Evolutionary conservation across 495 filamentous ascomycete genomes (phyloP), one percentile per base, ranked within the genome.

Genomic region (Hypoxylon fragiforme): DNA sequence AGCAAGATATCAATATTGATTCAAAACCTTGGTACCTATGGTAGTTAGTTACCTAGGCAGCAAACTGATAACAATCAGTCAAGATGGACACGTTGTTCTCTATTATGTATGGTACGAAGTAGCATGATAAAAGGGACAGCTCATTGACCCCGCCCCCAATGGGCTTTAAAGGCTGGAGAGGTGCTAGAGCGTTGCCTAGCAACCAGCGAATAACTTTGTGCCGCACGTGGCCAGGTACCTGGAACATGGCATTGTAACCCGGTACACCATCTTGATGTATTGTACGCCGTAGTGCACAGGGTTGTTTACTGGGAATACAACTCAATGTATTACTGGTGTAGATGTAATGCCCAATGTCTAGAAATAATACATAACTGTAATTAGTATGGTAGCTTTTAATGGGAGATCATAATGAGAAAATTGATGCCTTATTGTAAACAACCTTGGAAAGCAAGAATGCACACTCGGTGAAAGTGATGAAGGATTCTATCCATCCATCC

Each of bases 171-270:
- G 39, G 38, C 19, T 15, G 49, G 11, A 5, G 15, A 46, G 11
- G 16, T 20, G 36, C 44, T 14, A 34, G 45, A 30, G 39, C 50
- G 57, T 60, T 60, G 57, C 57, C 57, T 30, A 54, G 57, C 57
- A 60, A 60, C 57, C 44, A 50, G 39, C 11, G 14, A 8, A 54
- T 46, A 44, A 28, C 49, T 39, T 3, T 21, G n/a, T n/a, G n/a
- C n/a, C n/a, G n/a, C n/a, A 50, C 45, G 38, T 18, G 45, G 44
- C 13, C 39, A 53, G 38, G 21, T 13, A n/a, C n/a, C n/a, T n/a
- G n/a, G n/a, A 3, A 52, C 28, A 9, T 38, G 4, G 13, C n/a
- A 21, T 26, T 12, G 6, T 37, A 30, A 19, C 30, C 38, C 37
- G 31, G 49, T 44, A 30, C 20, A n/a, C 1, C 7, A 38, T 1